Base-by-base conservation (phyloP, 169 alveolate species). In the Babesia bovis region DNA sequence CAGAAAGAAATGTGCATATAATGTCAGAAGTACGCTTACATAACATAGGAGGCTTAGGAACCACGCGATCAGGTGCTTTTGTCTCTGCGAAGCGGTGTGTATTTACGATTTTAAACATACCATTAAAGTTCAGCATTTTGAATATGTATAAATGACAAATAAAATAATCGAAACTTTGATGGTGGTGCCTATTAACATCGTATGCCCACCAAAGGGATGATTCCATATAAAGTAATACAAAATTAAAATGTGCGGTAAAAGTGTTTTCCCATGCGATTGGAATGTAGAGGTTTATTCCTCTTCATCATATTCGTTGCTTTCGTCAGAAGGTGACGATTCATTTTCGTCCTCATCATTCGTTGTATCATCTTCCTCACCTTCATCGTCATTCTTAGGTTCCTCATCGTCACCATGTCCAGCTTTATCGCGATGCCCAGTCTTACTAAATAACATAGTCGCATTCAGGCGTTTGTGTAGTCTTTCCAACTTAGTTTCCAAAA, bases 391-490 rank as follows among this genome's bases (percentile, higher is more conserved):
- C n/a, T n/a, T n/a, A 5, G 49, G 32, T 13, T 12, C 57, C 3
- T 33, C 83, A 12, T 59, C 57, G 12, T 73, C 70, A 25, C 21
- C 57, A 12, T 45, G 35, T 0, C 40, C 82, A 4, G 36, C 10
- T n/a, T 40, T 65, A 15, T 68, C 35, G 6, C 26, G 10, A 17
- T 32, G 23, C 5, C 25, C 40, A 9, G 9, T 26, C 30, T n/a
- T 44, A 12, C 83, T 55, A 44, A 78, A 78, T 4, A 78, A 70
- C 28, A 78, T 38, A 9, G 87, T 77, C 17, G 71, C 67, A 42
- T 78, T 78, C 4, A 69, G 75, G 42, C 83, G 35, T 41, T 78
- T 78, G 42, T 78, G 51, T 4, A 78, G 76, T 21, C 75, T 10
- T 4, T 61, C 63, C 49, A 58, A 60, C 40, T 69, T 78, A 41